Evolutionary conservation across 176 grass and related monocot genomes (phyloP).

Genomic region (Triticum dicoccoides): DNA sequence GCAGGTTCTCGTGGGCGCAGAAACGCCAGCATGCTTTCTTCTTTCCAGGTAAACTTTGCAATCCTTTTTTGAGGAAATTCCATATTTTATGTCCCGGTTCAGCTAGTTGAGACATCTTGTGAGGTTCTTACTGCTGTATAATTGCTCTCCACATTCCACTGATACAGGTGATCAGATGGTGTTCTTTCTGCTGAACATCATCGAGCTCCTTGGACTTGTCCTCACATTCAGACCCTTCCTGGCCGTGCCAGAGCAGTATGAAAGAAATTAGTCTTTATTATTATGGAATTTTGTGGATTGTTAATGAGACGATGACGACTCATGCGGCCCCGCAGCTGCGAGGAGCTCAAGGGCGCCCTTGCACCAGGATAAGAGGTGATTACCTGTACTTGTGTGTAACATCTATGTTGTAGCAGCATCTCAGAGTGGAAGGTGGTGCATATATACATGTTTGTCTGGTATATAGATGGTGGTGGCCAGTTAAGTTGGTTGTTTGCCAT

Average conservation of each 20-base stretch:
- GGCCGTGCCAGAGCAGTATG: constrained; percentile 15
- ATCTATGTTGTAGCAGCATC: not conserved
- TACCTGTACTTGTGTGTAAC: not conserved
- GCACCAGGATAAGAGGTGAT: not conserved
- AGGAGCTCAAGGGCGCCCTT: not conserved
- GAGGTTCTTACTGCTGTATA: not conserved
- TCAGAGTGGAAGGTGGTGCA: not conserved
- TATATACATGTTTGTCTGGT: not conserved
- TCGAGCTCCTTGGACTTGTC: constrained; percentile 55
- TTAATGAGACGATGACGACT: constrained; percentile 14
- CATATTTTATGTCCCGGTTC: not conserved
- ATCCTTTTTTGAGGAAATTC: not conserved
- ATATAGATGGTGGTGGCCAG: not conserved
- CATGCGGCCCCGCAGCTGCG: not conserved
- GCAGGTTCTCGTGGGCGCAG: constrained; percentile 87
- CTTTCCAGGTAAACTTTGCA: constrained; percentile 52
- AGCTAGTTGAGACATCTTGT: not conserved
- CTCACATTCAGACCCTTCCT: constrained; percentile 69
- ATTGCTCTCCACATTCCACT: not conserved
- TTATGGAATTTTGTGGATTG: not conserved
- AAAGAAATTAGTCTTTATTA: constrained; percentile 4
- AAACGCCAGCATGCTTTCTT: constrained; percentile 58
- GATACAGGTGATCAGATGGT: constrained; percentile 66
- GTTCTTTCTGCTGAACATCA: constrained; percentile 61
- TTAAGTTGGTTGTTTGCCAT: not conserved